A percentile compares a stretch with the other conserved stretches of the same genome.
These are phyloP conservation scores for Naegleria lovaniensis DNA, from an alignment of 208 protist species.

Conservation along the genomic window DNA sequence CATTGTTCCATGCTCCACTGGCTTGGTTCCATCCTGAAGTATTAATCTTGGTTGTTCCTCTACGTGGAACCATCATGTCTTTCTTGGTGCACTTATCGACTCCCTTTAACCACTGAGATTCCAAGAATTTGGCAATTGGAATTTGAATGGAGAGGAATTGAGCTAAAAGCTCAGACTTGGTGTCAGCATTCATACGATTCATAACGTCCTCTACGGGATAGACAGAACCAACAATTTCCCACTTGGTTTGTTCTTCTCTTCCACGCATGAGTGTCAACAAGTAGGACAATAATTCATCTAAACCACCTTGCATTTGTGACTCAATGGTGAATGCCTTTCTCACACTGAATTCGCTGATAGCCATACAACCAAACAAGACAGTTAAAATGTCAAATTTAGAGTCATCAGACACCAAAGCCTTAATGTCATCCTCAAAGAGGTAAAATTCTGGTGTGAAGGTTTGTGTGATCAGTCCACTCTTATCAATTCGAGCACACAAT, in stretches of 20 bases:
- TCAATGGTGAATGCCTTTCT: neutral
- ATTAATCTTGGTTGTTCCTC: neutral
- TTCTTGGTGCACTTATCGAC: neutral
- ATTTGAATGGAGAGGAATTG: neutral
- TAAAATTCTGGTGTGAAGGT: neutral
- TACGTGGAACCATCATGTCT: neutral
- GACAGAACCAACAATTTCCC: neutral
- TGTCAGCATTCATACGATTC: neutral
- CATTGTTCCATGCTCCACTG: neutral
- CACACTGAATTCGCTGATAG: neutral
- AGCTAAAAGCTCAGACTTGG: neutral
- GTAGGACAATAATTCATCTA: neutral
- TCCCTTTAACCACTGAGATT: neutral
- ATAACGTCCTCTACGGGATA: neutral
- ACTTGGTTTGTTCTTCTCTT: neutral
- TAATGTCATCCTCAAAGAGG: neutral
- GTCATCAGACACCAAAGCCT: too few species aligned
- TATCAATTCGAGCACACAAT: neutral
- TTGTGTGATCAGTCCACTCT: neutral
- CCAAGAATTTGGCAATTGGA: neutral
- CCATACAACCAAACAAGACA: neutral
- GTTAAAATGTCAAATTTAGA: neutral
- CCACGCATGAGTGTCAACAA: neutral
- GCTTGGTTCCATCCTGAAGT: neutral
- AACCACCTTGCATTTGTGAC: neutral